A percentile compares a stretch with the other conserved stretches of the same genome.
Conservation (phyloP, 2,329 filamentous ascomycete genomes). For the Claviceps citrina region DNA sequence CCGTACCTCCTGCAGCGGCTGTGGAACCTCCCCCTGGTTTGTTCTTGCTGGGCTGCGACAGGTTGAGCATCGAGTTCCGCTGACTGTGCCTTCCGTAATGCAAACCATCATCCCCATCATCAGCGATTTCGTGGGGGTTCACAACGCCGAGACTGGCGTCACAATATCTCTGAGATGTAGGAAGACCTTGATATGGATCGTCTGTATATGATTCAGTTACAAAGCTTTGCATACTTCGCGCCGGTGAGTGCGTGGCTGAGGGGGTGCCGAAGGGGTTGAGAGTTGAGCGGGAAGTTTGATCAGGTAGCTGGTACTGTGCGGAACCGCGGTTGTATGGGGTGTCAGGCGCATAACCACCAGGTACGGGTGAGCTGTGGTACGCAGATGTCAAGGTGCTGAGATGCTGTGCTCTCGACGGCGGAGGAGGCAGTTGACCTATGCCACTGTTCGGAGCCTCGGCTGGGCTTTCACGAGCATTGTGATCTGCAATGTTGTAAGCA, state of each 20-base stretch:
- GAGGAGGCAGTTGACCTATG: conserved; percentile 21
- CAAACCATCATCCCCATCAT: conserved; percentile 79
- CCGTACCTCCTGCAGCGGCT: conserved; percentile 29
- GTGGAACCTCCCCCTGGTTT: conserved; percentile 19
- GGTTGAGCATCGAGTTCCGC: conserved; percentile 45
- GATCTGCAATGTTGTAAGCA: conserved; percentile 49
- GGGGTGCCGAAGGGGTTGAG: conserved; percentile 24
- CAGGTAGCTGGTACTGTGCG: conserved; percentile 9
- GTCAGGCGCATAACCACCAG: conserved; percentile 10
- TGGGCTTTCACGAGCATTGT: conserved; percentile 48
- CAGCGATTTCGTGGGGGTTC: conserved; percentile 65
- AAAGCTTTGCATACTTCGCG: conserved; percentile 33
- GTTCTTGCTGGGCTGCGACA: conserved; percentile 28
- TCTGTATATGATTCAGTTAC: conserved; percentile 37
- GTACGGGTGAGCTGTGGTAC: conserved; percentile 10
- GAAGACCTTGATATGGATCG: conserved; percentile 47
- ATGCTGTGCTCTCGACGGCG: conserved; percentile 20
- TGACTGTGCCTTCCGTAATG: conserved; percentile 30
- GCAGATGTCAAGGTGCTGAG: conserved; percentile 7
- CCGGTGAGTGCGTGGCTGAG: conserved; percentile 25
- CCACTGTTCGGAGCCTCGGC: conserved; percentile 41
- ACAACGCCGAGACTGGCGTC: conserved; percentile 42
- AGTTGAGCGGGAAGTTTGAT: conserved; percentile 28
- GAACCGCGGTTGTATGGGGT: background rate
- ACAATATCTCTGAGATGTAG: conserved; percentile 17